Evolutionary conservation across 805 yeast species (phyloP).

Genomic region (Suhomyces prunicola): DNA sequence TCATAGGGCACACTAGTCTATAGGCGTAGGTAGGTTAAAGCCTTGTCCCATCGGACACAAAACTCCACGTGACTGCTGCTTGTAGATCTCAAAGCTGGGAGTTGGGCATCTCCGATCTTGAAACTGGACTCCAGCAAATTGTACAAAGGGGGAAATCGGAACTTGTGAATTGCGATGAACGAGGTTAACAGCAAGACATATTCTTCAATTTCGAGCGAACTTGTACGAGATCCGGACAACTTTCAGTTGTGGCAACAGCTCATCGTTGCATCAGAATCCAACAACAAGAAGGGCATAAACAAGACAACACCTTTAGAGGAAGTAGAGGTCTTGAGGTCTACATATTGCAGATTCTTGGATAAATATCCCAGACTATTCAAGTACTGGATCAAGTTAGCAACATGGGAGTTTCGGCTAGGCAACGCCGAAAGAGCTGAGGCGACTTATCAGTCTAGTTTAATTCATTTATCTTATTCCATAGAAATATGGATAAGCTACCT

Average conservation of each 20-base stretch:
- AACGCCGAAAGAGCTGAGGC: constrained; percentile 32
- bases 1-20: background rate
- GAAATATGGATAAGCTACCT: constrained; percentile 52
- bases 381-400: constrained; percentile 58
- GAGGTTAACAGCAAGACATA: constrained; percentile 16
- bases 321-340: constrained; percentile 31
- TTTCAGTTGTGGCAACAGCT: constrained; percentile 37
- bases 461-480: constrained; percentile 41
- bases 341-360: constrained; percentile 43
- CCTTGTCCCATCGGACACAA: background rate
- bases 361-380: constrained; percentile 50
- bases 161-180: background rate
- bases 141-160: background rate
- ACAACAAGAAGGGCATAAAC: constrained; percentile 25
- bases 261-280: constrained; percentile 27
- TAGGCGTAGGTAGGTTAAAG: background rate
- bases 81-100: background rate
- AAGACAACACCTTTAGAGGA: constrained; percentile 31
- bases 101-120: background rate
- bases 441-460: constrained; percentile 19
- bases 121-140: background rate
- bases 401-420: constrained; percentile 45
- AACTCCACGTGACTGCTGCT: background rate
- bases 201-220: constrained; percentile 28
- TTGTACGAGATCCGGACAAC: constrained; percentile 34